Evolutionary conservation across 352 stramenopile species (phyloP).

Genomic region (Pythium graminicola): DNA sequence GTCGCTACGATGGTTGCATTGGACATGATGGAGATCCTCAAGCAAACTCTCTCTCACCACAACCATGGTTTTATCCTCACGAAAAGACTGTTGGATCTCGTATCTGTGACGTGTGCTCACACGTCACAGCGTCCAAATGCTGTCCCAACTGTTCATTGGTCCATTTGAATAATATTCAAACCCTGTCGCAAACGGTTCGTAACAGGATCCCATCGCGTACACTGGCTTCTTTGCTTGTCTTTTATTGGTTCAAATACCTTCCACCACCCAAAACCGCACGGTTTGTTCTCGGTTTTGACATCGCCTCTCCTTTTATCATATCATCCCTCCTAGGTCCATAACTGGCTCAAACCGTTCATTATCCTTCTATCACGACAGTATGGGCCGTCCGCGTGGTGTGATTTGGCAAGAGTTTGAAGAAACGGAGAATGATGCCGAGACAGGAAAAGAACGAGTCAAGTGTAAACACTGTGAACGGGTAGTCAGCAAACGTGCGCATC

Average conservation of each 20-base stretch:
- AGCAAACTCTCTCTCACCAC: too few relatives aligned
- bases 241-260: slow-evolving; percentile 17
- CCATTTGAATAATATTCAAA: slow-evolving; percentile 2
- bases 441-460: slow-evolving; percentile 28
- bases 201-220: neutral
- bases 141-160: neutral
- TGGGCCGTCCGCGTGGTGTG: slow-evolving; percentile 23
- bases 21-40: too few relatives aligned
- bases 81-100: too few relatives aligned
- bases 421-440: slow-evolving; percentile 25
- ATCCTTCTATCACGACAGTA: neutral
- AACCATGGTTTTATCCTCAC: too few relatives aligned
- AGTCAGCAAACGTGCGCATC: slow-evolving; percentile 26
- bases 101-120: slow-evolving; percentile 12
- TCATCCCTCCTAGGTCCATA: slow-evolving; percentile 4
- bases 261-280: slow-evolving; percentile 7
- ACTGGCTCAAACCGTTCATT: slow-evolving; percentile 7
- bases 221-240: neutral
- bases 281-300: slow-evolving; percentile 7
- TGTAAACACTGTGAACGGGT: slow-evolving; percentile 29
- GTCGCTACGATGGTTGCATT: too few relatives aligned
- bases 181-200: slow-evolving; percentile 18
- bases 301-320: neutral
- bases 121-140: slow-evolving; percentile 2
- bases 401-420: slow-evolving; percentile 28